Percentiles rank a stretch among this genome's conserved stretches.
Evolutionary conservation across 2,329 filamentous ascomycete species (phyloP).

Genomic region (Didymella keratinophila): DNA sequence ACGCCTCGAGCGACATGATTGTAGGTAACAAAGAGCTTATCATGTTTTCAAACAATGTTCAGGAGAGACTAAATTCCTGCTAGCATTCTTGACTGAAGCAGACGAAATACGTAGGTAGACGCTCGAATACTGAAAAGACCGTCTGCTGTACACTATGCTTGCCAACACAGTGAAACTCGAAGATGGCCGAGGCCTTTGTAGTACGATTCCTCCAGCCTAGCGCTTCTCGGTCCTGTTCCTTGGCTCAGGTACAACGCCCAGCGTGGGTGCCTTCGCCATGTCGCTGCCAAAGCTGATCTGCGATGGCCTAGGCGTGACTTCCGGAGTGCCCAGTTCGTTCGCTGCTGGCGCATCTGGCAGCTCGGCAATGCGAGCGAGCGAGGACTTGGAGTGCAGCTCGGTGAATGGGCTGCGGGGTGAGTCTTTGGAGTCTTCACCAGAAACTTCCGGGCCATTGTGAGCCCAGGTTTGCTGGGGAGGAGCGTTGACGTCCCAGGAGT

Average conservation of each 20-base stretch:
- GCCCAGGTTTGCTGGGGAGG: slow-evolving; percentile 1
- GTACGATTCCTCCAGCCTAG: neutral
- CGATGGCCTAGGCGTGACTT: neutral
- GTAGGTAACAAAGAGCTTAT: too few relatives aligned
- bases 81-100: too few relatives aligned
- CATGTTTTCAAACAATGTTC: too few relatives aligned
- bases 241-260: neutral
- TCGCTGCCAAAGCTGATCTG: slow-evolving; percentile 1
- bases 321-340: slow-evolving; percentile 11
- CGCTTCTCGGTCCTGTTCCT: neutral
- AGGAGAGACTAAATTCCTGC: neutral
- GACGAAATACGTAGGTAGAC: neutral
- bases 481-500: slow-evolving; percentile 3
- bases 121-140: neutral
- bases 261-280: neutral
- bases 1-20: too few relatives aligned
- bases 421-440: slow-evolving; percentile 8
- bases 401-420: slow-evolving; percentile 3
- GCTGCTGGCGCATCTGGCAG: slow-evolving; percentile 9
- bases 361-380: slow-evolving; percentile 6
- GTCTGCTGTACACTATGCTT: neutral
- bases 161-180: neutral
- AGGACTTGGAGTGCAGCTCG: slow-evolving; percentile 12
- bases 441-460: slow-evolving; percentile 5
- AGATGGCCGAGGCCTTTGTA: neutral